These are phyloP conservation scores for Termitomyces sp. DNA, from an alignment of 768 basidiomycete genomes.

Conservation along the genomic window DNA sequence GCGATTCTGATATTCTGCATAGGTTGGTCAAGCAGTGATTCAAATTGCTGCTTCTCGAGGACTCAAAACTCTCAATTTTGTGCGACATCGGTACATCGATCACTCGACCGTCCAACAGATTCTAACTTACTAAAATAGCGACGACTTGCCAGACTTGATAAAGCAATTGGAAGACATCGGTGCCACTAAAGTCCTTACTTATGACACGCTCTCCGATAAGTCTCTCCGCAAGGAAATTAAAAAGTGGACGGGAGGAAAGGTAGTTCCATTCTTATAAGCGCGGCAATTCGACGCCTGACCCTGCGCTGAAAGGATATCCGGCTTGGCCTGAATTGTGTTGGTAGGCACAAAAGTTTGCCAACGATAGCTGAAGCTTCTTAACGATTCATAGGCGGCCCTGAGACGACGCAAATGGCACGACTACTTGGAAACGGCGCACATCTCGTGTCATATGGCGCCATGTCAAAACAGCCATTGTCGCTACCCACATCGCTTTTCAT, in stretches of 20 bases:
- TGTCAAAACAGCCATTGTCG: slow-evolving; percentile 80
- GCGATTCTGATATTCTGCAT: slow-evolving; percentile 4
- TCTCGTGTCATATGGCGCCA: slow-evolving; percentile 85
- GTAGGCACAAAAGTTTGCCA: slow-evolving; percentile 20
- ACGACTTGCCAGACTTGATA: slow-evolving; percentile 48
- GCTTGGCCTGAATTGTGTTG: slow-evolving; percentile 50
- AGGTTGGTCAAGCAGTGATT: slow-evolving; percentile 85
- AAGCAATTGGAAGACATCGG: slow-evolving; percentile 55
- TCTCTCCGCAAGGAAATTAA: slow-evolving; percentile 50
- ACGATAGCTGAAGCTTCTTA: neutral
- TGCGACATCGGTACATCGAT: slow-evolving; percentile 56
- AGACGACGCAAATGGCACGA: slow-evolving; percentile 66
- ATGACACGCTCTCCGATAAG: slow-evolving; percentile 67
- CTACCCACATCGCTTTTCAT: slow-evolving; percentile 79
- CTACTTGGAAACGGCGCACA: slow-evolving; percentile 66
- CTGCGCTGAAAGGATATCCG: slow-evolving; percentile 31
- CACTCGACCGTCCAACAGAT: slow-evolving; percentile 7
- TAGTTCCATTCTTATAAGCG: slow-evolving; percentile 20
- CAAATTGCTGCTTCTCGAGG: slow-evolving; percentile 76
- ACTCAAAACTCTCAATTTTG: slow-evolving; percentile 77
- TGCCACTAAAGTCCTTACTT: slow-evolving; percentile 74
- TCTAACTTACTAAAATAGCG: slow-evolving; percentile 32
- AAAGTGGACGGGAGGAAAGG: slow-evolving; percentile 63
- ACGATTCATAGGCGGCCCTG: slow-evolving; percentile 44
- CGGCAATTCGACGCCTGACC: neutral